phyloP scores from a whole-genome alignment of 441 rosid species.

The Erodium moschatum region DNA sequence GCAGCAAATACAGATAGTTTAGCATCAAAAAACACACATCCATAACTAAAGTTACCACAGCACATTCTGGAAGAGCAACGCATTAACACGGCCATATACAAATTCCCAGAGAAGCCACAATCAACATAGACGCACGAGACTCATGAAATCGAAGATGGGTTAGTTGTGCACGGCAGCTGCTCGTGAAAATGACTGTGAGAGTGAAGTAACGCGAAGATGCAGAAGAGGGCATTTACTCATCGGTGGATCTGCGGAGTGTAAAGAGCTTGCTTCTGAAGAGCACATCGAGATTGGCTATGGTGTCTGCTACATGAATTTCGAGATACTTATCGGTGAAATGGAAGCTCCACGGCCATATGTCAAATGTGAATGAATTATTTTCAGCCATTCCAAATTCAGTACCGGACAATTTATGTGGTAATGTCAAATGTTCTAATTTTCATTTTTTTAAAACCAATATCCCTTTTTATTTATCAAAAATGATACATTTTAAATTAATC shows the following conservation, averaged over 20 bases:
- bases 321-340: slow-evolving; percentile 7
- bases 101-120: neutral
- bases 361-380: no score
- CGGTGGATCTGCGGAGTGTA: neutral
- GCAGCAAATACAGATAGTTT: slow-evolving; percentile 19
- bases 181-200: neutral
- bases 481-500: no score
- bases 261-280: neutral
- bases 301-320: neutral
- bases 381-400: no score
- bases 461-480: no score
- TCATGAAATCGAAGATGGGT: neutral
- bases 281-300: neutral
- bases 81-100: slow-evolving; percentile 39
- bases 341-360: slow-evolving; percentile 16
- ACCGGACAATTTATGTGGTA: no score
- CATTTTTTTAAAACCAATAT: no score
- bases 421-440: no score
- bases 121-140: neutral
- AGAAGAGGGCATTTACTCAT: no score
- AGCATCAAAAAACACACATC: slow-evolving; percentile 25
- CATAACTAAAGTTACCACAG: slow-evolving; percentile 32
- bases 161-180: neutral
- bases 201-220: neutral
- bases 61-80: slow-evolving; percentile 36